Evolutionary conservation across 202 grass and related monocot genomes (phyloP).

Genomic region (Digitaria exilis): DNA sequence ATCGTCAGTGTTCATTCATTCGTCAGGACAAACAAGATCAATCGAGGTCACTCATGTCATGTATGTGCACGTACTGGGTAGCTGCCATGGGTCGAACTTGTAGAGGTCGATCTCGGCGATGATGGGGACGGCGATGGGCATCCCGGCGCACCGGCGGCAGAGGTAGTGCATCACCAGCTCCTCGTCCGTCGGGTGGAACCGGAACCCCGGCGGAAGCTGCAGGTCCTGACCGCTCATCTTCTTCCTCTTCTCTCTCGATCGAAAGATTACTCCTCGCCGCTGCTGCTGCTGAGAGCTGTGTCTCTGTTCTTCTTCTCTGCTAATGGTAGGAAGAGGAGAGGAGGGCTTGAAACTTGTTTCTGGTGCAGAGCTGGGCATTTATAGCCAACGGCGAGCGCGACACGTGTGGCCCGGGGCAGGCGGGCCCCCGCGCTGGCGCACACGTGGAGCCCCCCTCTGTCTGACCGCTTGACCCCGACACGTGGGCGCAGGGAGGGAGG

Average conservation of each 20-base stretch:
- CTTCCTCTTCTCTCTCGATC: background rate
- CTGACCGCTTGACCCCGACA: conserved; percentile 45
- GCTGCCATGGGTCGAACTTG: conserved; percentile 86
- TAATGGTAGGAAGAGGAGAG: conserved; percentile 9
- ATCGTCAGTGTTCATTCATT: background rate
- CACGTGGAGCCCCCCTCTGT: conserved; percentile 24
- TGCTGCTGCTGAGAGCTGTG: background rate
- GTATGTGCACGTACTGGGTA: conserved; percentile 47
- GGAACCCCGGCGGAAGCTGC: conserved; percentile 82
- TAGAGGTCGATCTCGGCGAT: conserved; percentile 91
- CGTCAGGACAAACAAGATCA: background rate
- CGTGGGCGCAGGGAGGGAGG: conserved; percentile 44
- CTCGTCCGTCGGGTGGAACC: conserved; percentile 93
- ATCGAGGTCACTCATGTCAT: background rate
- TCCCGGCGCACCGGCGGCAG: conserved; percentile 66
- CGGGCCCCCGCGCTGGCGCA: conserved; percentile 10
- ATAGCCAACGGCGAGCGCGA: conserved; percentile 43
- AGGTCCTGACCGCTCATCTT: conserved; percentile 59
- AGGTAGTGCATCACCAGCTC: conserved; percentile 88
- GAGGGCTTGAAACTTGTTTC: conserved; percentile 70
- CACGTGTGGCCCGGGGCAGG: conserved; percentile 49
- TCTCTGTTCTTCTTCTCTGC: background rate
- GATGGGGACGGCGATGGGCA: conserved; percentile 75
- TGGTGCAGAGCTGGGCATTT: conserved; percentile 49
- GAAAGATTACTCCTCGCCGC: background rate